A percentile compares a stretch with the other conserved stretches of the same genome.
phyloP scores from a whole-genome alignment of 768 basidiomycete genomes.

The Mycena chlorophos region DNA sequence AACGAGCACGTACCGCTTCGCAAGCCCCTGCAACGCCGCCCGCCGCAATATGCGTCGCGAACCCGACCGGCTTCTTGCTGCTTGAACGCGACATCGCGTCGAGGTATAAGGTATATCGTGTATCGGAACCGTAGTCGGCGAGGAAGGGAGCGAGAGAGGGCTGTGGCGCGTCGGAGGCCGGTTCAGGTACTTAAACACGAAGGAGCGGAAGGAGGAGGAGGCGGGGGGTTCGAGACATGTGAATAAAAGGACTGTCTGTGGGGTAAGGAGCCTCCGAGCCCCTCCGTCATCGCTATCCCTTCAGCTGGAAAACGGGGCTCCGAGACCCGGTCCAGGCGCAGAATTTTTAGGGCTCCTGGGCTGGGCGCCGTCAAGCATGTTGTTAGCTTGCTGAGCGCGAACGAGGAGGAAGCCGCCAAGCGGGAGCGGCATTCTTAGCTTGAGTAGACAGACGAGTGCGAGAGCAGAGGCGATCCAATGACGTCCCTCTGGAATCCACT shows the following conservation, averaged over 20 bases:
- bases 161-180: too few relatives aligned
- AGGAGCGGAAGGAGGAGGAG: too few relatives aligned
- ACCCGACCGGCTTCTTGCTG: slow-evolving; percentile 77
- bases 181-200: too few relatives aligned
- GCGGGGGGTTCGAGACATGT: background rate
- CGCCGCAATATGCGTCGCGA: slow-evolving; percentile 89
- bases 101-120: too few relatives aligned
- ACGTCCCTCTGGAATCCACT: too few relatives aligned
- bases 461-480: too few relatives aligned
- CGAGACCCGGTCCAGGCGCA: background rate
- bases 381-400: background rate
- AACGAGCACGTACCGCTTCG: slow-evolving; percentile 68
- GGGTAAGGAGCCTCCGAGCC: background rate
- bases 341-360: background rate
- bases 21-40: slow-evolving; percentile 93
- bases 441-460: too few relatives aligned
- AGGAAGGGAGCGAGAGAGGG: too few relatives aligned
- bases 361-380: background rate
- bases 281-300: background rate
- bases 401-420: background rate
- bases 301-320: background rate
- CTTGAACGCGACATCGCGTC: slow-evolving; percentile 60
- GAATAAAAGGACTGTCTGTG: background rate
- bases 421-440: too few relatives aligned
- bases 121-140: too few relatives aligned